These are phyloP conservation scores for Aquilaria yunnanensis DNA, from an alignment of 345 rosid species.

Conservation along the genomic window DNA sequence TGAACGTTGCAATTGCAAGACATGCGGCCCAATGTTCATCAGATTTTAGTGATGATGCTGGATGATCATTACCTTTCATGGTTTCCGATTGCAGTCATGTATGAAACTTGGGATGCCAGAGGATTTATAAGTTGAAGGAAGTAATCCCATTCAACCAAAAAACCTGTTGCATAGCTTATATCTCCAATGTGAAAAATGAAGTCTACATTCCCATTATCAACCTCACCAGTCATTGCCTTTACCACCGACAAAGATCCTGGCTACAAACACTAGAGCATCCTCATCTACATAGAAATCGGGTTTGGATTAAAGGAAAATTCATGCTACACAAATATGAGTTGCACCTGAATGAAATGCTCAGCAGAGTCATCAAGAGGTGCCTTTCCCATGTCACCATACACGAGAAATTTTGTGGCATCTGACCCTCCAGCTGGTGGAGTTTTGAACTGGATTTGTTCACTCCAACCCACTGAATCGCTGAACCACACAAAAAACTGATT, in stretches of 20 bases:
- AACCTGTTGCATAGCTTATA: constrained; percentile 75
- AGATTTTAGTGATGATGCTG: neutral
- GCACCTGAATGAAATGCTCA: constrained; percentile 64
- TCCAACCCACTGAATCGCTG: constrained; percentile 62
- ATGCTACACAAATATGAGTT: too few relatives aligned
- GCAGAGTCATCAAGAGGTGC: constrained; percentile 57
- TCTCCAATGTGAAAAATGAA: constrained; percentile 75
- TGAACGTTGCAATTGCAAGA: neutral
- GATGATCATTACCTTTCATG: constrained; percentile 45
- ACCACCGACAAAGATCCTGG: constrained; percentile 60
- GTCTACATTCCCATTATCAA: constrained; percentile 35
- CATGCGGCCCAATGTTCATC: neutral
- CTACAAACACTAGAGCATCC: constrained; percentile 16
- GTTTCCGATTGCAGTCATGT: constrained; percentile 76
- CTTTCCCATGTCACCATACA: constrained; percentile 75
- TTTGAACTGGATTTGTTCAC: constrained; percentile 34
- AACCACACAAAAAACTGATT: neutral
- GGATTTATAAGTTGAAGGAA: constrained; percentile 52
- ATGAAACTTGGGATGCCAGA: constrained; percentile 52
- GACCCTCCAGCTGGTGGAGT: constrained; percentile 62
- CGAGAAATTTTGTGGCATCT: constrained; percentile 41
- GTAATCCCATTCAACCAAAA: constrained; percentile 69
- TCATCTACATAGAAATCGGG: neutral
- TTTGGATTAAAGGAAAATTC: too few relatives aligned
- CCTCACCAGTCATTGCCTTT: constrained; percentile 38